Evolutionary conservation across 805 yeast species (phyloP).

Genomic region (Metschnikowia lunata): DNA sequence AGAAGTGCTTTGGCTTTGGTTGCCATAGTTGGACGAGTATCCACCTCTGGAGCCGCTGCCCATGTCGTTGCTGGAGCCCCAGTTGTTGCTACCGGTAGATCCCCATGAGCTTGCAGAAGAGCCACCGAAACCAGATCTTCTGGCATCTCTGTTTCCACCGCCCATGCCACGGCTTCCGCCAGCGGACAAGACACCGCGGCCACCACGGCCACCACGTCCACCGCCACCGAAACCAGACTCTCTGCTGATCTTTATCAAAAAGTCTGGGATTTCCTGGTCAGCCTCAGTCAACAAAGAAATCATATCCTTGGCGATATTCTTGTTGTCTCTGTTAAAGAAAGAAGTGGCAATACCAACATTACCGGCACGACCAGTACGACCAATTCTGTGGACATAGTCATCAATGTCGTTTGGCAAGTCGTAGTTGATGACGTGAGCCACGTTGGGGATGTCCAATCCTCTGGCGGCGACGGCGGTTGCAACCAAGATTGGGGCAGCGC

Average conservation of each 20-base stretch:
- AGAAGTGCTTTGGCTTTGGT: conserved; percentile 32
- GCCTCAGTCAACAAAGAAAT: conserved; percentile 88
- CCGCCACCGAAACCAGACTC: conserved; percentile 54
- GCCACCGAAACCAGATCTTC: conserved; percentile 41
- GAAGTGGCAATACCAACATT: conserved; percentile 98
- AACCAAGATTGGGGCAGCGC: conserved; percentile 88
- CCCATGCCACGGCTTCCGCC: conserved; percentile 32
- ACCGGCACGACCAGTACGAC: conserved; percentile 99
- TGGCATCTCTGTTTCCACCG: conserved; percentile 46
- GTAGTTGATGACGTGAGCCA: conserved; percentile 94
- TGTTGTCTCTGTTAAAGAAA: conserved; percentile 94
- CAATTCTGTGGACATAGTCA: conserved; percentile 98
- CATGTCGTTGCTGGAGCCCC: conserved; percentile 18
- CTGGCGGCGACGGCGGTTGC: conserved; percentile 99
- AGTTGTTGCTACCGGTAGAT: conserved; percentile 14
- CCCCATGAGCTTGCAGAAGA: conserved; percentile 22
- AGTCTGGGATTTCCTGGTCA: conserved; percentile 94
- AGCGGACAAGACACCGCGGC: conserved; percentile 49
- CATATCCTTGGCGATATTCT: conserved; percentile 81
- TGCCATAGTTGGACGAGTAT: conserved; percentile 30
- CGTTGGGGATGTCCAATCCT: conserved; percentile 99
- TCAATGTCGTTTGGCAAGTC: conserved; percentile 96
- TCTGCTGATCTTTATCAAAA: conserved; percentile 75
- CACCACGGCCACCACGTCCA: conserved; percentile 40
- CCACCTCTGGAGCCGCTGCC: conserved; percentile 26